phyloP scores from a whole-genome alignment of 805 yeast species.

The Zygoascus flipseniorum region DNA sequence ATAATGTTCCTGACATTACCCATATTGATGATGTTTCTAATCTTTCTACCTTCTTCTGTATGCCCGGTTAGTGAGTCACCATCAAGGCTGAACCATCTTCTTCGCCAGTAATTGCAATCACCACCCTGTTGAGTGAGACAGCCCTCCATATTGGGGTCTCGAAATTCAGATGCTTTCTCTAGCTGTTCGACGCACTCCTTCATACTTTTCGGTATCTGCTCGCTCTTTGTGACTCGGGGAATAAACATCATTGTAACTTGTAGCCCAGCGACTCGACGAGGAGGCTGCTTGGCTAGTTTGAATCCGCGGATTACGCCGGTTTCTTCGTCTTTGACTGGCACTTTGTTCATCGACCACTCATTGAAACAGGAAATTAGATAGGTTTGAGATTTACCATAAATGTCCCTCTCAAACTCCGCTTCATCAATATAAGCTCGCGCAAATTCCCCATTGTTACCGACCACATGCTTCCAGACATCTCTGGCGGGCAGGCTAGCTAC shows the following conservation, averaged over 20 bases:
- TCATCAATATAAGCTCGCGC: constrained; percentile 67
- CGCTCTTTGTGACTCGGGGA: constrained; percentile 41
- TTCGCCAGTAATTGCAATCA: constrained; percentile 64
- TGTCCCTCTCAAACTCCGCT: constrained; percentile 44
- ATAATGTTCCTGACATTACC: constrained; percentile 22
- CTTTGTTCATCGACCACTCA: constrained; percentile 52
- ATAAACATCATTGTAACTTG: constrained; percentile 48
- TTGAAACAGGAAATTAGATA: constrained; percentile 60
- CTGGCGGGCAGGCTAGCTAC: background rate
- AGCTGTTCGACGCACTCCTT: constrained; percentile 28
- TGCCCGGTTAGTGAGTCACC: constrained; percentile 69
- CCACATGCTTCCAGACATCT: constrained; percentile 13
- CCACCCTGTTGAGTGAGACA: constrained; percentile 85
- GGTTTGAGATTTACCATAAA: constrained; percentile 44
- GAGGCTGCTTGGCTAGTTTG: constrained; percentile 2
- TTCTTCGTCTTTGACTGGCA: background rate
- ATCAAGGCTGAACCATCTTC: constrained; percentile 63
- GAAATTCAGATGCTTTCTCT: constrained; percentile 3
- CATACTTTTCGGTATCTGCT: constrained; percentile 42
- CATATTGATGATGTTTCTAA: constrained; percentile 13
- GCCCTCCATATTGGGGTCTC: constrained; percentile 37
- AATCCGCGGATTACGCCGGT: background rate
- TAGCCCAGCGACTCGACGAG: constrained; percentile 41
- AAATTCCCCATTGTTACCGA: constrained; percentile 32
- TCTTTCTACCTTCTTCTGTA: constrained; percentile 37